Evolutionary conservation across 202 grass and related monocot genomes (phyloP).

Genomic region (Eragrostis tef): DNA sequence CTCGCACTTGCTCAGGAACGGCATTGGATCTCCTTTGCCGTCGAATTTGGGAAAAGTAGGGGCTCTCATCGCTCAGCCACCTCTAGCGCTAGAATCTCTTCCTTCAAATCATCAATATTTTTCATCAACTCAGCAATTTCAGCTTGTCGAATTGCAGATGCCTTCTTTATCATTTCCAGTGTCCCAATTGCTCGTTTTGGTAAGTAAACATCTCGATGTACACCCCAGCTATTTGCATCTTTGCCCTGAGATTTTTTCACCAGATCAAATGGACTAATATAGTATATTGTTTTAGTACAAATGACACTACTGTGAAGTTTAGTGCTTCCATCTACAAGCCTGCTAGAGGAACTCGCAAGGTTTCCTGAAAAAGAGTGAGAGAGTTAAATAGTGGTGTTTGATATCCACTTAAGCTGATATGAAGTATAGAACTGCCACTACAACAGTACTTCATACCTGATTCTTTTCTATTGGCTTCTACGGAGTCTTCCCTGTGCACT

Average conservation of each 20-base stretch:
- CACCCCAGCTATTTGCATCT: background rate
- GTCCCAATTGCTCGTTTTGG: slow-evolving; percentile 26
- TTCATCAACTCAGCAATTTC: slow-evolving; percentile 24
- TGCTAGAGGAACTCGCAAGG: background rate
- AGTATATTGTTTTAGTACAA: slow-evolving; percentile 37
- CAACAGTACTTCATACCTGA: slow-evolving; percentile 27
- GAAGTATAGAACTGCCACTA: background rate
- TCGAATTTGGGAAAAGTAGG: too few species aligned
- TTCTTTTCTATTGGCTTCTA: slow-evolving; percentile 15
- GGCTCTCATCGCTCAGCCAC: background rate
- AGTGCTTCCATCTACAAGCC: slow-evolving; percentile 5
- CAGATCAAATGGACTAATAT: slow-evolving; percentile 27
- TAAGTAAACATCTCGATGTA: background rate
- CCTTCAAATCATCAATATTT: background rate
- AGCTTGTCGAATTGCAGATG: background rate
- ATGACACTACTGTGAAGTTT: background rate
- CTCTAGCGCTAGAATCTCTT: slow-evolving; percentile 30
- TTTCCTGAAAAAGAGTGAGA: slow-evolving; percentile 27
- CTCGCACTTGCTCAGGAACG: too few species aligned
- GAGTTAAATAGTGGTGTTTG: background rate
- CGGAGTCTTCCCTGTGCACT: background rate
- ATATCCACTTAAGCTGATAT: background rate
- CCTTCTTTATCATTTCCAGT: slow-evolving; percentile 26
- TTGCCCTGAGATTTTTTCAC: background rate
- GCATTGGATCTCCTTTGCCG: too few species aligned